phyloP scores from a whole-genome alignment of 225 moss, liverwort and hornwort species.

The Neckera pumila region DNA sequence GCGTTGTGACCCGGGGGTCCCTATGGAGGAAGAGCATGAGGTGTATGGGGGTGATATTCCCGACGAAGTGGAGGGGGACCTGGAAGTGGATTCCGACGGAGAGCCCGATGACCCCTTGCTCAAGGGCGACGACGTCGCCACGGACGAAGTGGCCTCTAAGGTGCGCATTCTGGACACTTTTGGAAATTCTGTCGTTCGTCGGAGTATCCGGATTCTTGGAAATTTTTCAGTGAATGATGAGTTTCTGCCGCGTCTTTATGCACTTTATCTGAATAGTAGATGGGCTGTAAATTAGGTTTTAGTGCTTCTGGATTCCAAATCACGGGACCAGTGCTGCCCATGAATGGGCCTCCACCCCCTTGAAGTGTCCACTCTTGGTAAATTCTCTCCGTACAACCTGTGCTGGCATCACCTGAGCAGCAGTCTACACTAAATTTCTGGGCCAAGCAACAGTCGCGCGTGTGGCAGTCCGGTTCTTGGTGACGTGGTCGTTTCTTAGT shows the following conservation, averaged over 20 bases:
- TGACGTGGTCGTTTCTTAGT: background rate
- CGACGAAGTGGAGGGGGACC: conserved; percentile 79
- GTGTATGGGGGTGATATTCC: conserved; percentile 94
- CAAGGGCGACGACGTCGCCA: conserved; percentile 48
- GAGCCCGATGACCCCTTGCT: conserved; percentile 65
- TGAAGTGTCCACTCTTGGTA: background rate
- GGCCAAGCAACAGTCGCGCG: background rate
- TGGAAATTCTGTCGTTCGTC: background rate
- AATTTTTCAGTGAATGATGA: background rate
- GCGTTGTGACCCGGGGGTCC: background rate
- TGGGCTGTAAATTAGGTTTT: background rate
- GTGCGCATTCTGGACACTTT: background rate
- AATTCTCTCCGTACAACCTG: background rate
- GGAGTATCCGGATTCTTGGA: background rate
- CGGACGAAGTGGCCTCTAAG: conserved; percentile 81
- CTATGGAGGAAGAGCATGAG: conserved; percentile 91
- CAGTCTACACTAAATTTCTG: too few species aligned
- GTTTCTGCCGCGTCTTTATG: background rate
- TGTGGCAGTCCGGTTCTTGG: background rate
- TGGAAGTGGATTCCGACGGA: conserved; percentile 78
- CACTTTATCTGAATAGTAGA: background rate
- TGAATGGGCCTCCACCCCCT: too few species aligned
- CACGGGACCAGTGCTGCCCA: background rate
- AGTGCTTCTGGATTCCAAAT: background rate
- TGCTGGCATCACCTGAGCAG: background rate